Base-by-base conservation (phyloP, 148 eudicot species). In the Hydrangea macrophylla region DNA sequence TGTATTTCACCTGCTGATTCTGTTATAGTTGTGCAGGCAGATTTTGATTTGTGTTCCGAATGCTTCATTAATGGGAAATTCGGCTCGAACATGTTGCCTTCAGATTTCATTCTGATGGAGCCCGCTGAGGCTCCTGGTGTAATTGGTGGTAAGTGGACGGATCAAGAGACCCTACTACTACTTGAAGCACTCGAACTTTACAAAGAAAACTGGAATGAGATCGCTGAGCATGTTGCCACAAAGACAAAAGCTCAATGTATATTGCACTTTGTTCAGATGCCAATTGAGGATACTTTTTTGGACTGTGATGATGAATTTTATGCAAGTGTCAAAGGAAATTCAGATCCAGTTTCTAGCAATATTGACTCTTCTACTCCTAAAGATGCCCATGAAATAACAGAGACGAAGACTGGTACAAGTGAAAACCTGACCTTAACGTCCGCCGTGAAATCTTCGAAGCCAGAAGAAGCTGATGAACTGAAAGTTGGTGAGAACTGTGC, bases 151-250 rank as follows among this genome's bases (percentile, higher is more conserved):
- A 94, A 84, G 67, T 94, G 98, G 98, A 90, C 98, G 54, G 98
- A 94, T 81, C 98, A 94, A 80, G 98, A 94, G 78, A 94, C 95
- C 30, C 95, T 94, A 60, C 87, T 90, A 35, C 97, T 94, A 48
- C 92, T 94, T 60, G 98, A 94, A 85, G 98, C 98, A 17, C 73
- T 94, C 74, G 97, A 94, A 76, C 84, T 94, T 48, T 94, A 66
- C 64, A 90, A 81, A 65, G 98, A 94, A 79, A 94, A 94, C 80
- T 94, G 98, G 98, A 94, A 87, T 68, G 98, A 94, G 77, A 94
- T 94, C 67, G 97, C 98, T 62, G 98, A 94, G 82, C 98, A 94
- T 72, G 98, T 94, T 50, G 98, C 97, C 57, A 94, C 98, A 11
- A 94, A 94, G 76, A 94, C 98, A 30, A 94, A 88, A 80, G 89